A percentile compares a stretch with the other conserved stretches of the same genome.
These are phyloP conservation scores for Cordyceps farinosa DNA, from an alignment of 2,329 filamentous ascomycete genomes.

Conservation along the genomic window DNA sequence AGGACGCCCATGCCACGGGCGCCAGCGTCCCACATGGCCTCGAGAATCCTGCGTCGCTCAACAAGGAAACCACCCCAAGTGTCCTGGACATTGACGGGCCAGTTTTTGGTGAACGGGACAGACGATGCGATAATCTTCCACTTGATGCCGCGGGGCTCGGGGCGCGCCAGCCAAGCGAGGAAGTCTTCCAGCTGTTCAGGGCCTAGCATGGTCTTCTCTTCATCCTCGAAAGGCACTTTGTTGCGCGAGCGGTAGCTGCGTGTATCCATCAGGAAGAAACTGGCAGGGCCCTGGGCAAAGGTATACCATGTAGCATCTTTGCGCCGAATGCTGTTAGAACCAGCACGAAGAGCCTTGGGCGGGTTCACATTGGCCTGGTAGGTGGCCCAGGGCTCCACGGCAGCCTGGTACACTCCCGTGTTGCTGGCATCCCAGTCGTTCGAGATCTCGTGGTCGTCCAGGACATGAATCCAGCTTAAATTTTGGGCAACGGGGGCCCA, in stretches of 20 bases:
- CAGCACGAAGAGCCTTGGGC: constrained; percentile 56
- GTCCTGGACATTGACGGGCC: constrained; percentile 81
- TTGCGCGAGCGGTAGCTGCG: constrained; percentile 77
- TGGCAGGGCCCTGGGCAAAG: constrained; percentile 84
- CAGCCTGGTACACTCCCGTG: constrained; percentile 73
- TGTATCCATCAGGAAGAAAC: constrained; percentile 94
- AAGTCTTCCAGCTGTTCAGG: constrained; percentile 74
- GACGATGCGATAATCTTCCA: constrained; percentile 94
- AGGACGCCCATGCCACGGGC: constrained; percentile 72
- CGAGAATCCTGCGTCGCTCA: constrained; percentile 74
- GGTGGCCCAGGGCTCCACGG: constrained; percentile 78
- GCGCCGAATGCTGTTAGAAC: constrained; percentile 35
- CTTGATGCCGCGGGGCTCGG: constrained; percentile 71
- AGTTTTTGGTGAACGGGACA: constrained; percentile 96
- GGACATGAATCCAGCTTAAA: constrained; percentile 94
- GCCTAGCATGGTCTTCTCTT: constrained; percentile 84
- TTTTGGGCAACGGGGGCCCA: constrained; percentile 74
- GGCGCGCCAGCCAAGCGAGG: constrained; percentile 68
- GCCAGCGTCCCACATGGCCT: constrained; percentile 90
- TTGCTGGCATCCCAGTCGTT: constrained; percentile 89
- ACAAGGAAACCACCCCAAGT: constrained; percentile 91
- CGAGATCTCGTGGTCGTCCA: constrained; percentile 93
- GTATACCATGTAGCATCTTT: constrained; percentile 75
- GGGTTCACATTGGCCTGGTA: constrained; percentile 88
- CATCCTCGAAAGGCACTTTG: constrained; percentile 53